Conservation (phyloP, 2,329 filamentous ascomycete species). For the Sclerotinia sclerotiorum region DNA sequence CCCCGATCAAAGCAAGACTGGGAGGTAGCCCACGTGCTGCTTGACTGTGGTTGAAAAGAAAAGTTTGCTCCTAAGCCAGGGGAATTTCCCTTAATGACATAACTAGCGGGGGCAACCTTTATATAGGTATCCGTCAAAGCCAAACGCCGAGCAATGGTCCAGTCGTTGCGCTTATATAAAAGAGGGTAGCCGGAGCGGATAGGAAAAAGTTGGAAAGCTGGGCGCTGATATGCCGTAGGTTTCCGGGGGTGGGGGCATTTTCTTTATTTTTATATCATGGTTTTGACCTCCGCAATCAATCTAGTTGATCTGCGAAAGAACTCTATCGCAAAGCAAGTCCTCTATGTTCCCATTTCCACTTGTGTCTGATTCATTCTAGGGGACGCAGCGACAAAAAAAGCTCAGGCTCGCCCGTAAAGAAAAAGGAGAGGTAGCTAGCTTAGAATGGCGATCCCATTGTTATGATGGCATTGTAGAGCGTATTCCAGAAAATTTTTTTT, state of each 20-base stretch:
- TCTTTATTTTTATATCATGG: background rate
- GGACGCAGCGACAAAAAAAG: background rate
- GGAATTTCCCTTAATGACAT: background rate
- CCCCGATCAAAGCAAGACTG: too few relatives aligned
- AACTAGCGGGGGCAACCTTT: background rate
- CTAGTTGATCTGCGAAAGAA: background rate
- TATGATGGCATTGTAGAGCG: background rate
- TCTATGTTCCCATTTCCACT: background rate
- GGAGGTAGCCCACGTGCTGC: too few relatives aligned
- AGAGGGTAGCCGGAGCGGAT: background rate
- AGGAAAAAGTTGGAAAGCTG: background rate
- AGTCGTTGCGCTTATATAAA: background rate
- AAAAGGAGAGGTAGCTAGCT: background rate
- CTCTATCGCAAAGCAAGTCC: background rate
- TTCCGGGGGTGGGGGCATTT: background rate
- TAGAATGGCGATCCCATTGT: background rate
- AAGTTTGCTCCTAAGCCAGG: background rate
- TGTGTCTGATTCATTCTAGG: background rate
- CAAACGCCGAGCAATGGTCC: too few relatives aligned
- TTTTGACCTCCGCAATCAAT: background rate
- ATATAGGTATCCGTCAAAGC: background rate
- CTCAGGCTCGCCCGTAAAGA: background rate
- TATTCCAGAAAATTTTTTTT: background rate
- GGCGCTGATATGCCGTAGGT: background rate
- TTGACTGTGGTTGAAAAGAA: background rate